These are phyloP conservation scores for Rhizopogon vesiculosus DNA, from an alignment of 768 basidiomycete species.

Conservation along the genomic window DNA sequence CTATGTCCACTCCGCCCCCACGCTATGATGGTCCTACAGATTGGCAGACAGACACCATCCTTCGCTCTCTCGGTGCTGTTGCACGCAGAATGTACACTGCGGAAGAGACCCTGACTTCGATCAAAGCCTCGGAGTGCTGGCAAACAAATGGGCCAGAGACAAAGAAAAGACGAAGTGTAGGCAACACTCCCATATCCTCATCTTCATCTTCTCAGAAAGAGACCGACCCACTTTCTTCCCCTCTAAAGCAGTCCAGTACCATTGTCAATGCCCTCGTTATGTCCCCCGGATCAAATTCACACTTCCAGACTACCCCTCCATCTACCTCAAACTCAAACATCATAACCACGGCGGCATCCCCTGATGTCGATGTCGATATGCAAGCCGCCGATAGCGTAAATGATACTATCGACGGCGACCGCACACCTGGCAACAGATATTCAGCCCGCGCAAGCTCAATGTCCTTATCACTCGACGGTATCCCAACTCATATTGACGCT, in stretches of 20 bases:
- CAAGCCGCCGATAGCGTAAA: conserved; percentile 18
- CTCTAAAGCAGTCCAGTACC: conserved; percentile 21
- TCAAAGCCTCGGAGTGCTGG: conserved; percentile 34
- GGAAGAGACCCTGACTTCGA: conserved; percentile 39
- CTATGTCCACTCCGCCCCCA: conserved; percentile 44
- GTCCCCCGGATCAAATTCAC: not conserved
- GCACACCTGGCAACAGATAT: conserved; percentile 16
- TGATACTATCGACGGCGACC: conserved; percentile 21
- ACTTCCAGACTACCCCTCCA: not conserved
- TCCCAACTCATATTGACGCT: conserved; percentile 21
- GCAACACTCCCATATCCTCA: conserved; percentile 30
- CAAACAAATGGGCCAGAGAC: conserved; percentile 33
- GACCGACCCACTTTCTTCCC: conserved; percentile 7
- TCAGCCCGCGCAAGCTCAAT: conserved; percentile 32
- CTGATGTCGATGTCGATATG: conserved; percentile 26
- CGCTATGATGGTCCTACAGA: conserved; percentile 51
- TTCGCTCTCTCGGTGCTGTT: conserved; percentile 45
- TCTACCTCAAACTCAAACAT: not conserved
- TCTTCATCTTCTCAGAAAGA: conserved; percentile 23
- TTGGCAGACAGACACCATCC: conserved; percentile 56
- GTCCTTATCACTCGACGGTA: conserved; percentile 48
- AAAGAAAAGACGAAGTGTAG: conserved; percentile 41
- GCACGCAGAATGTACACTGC: conserved; percentile 53
- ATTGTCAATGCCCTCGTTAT: conserved; percentile 2
- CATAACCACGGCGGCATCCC: not conserved